phyloP scores from a whole-genome alignment of 176 grass and related monocot species.

The Cenchrus purpureus region DNA sequence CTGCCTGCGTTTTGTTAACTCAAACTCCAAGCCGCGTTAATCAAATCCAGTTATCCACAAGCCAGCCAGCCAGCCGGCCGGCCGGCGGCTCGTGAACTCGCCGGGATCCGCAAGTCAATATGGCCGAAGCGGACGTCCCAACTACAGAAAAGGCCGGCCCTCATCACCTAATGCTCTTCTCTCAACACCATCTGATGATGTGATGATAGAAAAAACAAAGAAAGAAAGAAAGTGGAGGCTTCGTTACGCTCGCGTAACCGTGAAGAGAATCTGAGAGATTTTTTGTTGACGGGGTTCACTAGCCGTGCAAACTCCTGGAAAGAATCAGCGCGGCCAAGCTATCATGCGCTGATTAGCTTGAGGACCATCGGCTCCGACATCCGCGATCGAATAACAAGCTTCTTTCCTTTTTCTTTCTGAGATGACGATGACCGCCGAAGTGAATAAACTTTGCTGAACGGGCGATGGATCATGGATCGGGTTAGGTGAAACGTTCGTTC shows the following conservation, averaged over 20 bases:
- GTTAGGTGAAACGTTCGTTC: not conserved
- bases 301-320: not conserved
- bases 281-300: constrained; percentile 6
- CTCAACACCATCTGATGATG: too few species aligned
- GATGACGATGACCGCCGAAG: too few species aligned
- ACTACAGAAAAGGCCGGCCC: not conserved
- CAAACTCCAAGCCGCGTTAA: too few species aligned
- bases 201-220: too few species aligned
- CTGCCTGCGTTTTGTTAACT: not conserved
- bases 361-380: constrained; percentile 22
- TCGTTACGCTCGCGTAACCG: not conserved
- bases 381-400: not conserved
- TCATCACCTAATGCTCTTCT: constrained; percentile 10
- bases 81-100: not conserved
- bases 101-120: constrained; percentile 17
- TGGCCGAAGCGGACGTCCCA: constrained; percentile 26
- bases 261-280: not conserved
- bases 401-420: not conserved
- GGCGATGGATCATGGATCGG: constrained; percentile 9
- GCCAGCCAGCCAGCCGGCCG: not conserved
- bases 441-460: not conserved
- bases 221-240: too few species aligned
- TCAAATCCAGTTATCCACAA: not conserved
- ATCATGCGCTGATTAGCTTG: too few species aligned
- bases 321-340: not conserved